Percentiles rank a stretch among this genome's conserved stretches.
phyloP scores from a whole-genome alignment of 2,329 filamentous ascomycete species.

The Biscogniauxia mediterranea region DNA sequence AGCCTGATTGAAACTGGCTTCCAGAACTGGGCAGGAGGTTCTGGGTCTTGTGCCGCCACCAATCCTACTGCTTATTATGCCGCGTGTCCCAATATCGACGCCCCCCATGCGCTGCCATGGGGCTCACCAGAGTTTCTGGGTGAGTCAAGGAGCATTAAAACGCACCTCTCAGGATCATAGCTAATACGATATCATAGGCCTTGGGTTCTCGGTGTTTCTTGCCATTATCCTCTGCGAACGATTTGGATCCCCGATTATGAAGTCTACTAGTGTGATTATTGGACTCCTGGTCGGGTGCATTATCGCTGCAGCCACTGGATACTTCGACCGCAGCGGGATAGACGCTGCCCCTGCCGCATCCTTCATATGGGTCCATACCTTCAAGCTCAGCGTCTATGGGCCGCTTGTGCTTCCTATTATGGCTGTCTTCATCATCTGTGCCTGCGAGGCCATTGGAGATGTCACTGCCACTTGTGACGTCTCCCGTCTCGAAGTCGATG shows the following conservation, averaged over 20 bases:
- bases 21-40: slow-evolving; percentile 75
- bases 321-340: slow-evolving; percentile 74
- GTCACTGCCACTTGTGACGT: slow-evolving; percentile 82
- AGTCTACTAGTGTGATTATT: slow-evolving; percentile 72
- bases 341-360: slow-evolving; percentile 67
- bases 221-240: slow-evolving; percentile 79
- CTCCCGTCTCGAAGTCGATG: slow-evolving; percentile 71
- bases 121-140: slow-evolving; percentile 76
- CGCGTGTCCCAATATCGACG: slow-evolving; percentile 64
- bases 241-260: slow-evolving; percentile 82
- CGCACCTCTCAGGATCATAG: background rate
- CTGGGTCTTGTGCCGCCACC: slow-evolving; percentile 55
- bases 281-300: slow-evolving; percentile 75
- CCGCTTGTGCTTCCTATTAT: slow-evolving; percentile 72
- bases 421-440: slow-evolving; percentile 68
- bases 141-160: slow-evolving; percentile 6
- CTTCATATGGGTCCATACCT: slow-evolving; percentile 79
- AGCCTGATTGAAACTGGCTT: slow-evolving; percentile 70
- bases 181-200: slow-evolving; percentile 30
- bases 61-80: slow-evolving; percentile 54
- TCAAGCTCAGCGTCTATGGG: slow-evolving; percentile 68
- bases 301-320: slow-evolving; percentile 73
- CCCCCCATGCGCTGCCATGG: slow-evolving; percentile 73
- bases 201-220: slow-evolving; percentile 77
- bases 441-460: slow-evolving; percentile 77